Evolutionary conservation across 441 rosid genomes (phyloP).

Genomic region (Arabidopsis lyrata): DNA sequence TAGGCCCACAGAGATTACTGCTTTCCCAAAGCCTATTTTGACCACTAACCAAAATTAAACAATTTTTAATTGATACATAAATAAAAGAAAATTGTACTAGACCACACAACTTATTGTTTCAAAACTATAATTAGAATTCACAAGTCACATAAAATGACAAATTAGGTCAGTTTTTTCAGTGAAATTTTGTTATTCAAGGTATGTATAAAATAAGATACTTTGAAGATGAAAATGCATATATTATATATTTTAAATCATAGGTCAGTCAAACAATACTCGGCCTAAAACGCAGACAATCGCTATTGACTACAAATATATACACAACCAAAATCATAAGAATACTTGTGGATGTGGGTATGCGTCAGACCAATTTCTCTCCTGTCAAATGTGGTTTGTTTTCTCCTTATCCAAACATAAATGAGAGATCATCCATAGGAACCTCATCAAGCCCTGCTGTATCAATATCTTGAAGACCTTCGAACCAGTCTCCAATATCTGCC

Average conservation of each 20-base stretch:
- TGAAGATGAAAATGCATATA: constrained; percentile 1
- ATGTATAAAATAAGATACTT: not conserved
- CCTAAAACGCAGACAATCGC: constrained; percentile 4
- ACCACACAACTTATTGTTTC: too few relatives aligned
- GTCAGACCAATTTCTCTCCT: constrained; percentile 27
- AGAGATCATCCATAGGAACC: constrained; percentile 94
- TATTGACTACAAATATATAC: constrained; percentile 36
- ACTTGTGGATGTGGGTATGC: not conserved
- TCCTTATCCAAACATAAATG: constrained; percentile 45
- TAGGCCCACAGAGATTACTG: constrained; percentile 6
- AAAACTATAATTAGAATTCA: too few relatives aligned
- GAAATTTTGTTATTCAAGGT: not conserved
- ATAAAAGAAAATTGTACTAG: too few relatives aligned
- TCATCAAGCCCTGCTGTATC: constrained; percentile 78
- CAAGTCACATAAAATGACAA: too few relatives aligned
- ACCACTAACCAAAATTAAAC: too few relatives aligned
- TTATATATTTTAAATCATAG: constrained; percentile 2
- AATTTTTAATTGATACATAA: too few relatives aligned
- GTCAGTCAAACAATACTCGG: constrained; percentile 2
- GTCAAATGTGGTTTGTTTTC: not conserved
- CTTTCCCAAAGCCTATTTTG: not conserved
- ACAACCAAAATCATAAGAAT: constrained; percentile 15
- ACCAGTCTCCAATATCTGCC: constrained; percentile 69
- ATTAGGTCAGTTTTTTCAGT: too few relatives aligned
- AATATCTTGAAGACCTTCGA: constrained; percentile 74